Evolutionary conservation across 257 asterid species (phyloP), one percentile per base, ranked within the genome.

Genomic region (Plantago elongata): DNA sequence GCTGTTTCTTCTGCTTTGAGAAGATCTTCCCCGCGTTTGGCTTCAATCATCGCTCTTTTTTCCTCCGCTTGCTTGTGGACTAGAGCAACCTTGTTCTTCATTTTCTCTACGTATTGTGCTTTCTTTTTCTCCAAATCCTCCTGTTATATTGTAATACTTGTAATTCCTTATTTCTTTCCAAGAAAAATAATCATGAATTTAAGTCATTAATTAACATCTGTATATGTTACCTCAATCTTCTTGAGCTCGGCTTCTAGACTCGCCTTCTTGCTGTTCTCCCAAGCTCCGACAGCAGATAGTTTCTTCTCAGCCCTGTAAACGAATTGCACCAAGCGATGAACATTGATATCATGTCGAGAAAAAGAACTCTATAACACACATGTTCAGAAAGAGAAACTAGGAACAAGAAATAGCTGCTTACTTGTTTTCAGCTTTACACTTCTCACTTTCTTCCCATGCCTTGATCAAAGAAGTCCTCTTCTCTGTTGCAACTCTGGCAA

Each of bases 381-480:
- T 22, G 27, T 22, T 17, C 14, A 29, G 29, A 17, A 9, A 27
- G 2, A 44, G 13, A 13, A 38, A 64, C 40, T 54, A 67, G 59
- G 45, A 61, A 16, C 47, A 56, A 9, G 27, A 60, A 57, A 64
- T 46, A 40, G 18, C 27, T 13, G 13, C 71, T 68, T 76, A 80
- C 90, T 83, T 83, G 86, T 83, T 83, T 74, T 83, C 84, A 64
- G 95, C 85, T 82, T 87, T 87, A 0, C 82, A 81, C 70, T 86
- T 89, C 81, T 92, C 99, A 71, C 95, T 93, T 72, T 93, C 99
- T 76, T 93, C 99, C 99, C 99, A 93, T 42, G 99, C 99, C 74
- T 44, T 83, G 69, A 93, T 69, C 34, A 93, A 75, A 9, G 96
- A 80, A 45, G 81, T 3, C 76, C 85, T 87, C 83, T 93, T 93